A percentile compares a stretch with the other conserved stretches of the same genome.
Evolutionary conservation across 306 rosid genomes (phyloP).

Genomic region (Prunus dulcis): DNA sequence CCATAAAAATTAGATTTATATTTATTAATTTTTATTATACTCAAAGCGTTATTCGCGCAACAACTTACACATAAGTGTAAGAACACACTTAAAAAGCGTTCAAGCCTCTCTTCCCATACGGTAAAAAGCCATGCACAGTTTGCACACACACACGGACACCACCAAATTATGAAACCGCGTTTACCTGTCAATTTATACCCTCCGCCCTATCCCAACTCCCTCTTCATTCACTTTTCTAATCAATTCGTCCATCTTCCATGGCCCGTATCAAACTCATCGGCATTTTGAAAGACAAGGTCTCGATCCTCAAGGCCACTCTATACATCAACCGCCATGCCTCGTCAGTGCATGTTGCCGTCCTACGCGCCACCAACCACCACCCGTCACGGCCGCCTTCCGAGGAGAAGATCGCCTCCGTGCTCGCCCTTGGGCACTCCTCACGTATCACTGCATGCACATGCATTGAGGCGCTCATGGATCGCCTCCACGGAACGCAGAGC

Average conservation of each 20-base stretch:
- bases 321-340: conserved; percentile 47
- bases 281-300: conserved; percentile 65
- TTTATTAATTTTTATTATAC: neutral
- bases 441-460: conserved; percentile 41
- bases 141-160: neutral
- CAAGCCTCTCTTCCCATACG: neutral
- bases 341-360: conserved; percentile 42
- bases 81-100: neutral
- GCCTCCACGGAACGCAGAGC: conserved; percentile 60
- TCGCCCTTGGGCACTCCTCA: conserved; percentile 33
- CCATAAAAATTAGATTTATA: neutral
- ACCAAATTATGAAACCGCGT: conserved; percentile 4
- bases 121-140: neutral
- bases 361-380: conserved; percentile 78
- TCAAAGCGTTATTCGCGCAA: neutral
- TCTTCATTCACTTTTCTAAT: neutral
- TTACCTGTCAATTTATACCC: neutral
- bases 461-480: conserved; percentile 62
- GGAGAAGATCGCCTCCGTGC: conserved; percentile 39
- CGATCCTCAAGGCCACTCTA: conserved; percentile 52
- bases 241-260: conserved; percentile 21
- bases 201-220: neutral
- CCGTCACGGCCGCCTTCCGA: conserved; percentile 50
- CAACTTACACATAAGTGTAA: neutral
- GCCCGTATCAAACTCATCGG: conserved; percentile 33